A percentile compares a stretch with the other conserved stretches of the same genome.
Conservation (phyloP, 2,329 filamentous ascomycete genomes). For the Microsporum canis region DNA sequence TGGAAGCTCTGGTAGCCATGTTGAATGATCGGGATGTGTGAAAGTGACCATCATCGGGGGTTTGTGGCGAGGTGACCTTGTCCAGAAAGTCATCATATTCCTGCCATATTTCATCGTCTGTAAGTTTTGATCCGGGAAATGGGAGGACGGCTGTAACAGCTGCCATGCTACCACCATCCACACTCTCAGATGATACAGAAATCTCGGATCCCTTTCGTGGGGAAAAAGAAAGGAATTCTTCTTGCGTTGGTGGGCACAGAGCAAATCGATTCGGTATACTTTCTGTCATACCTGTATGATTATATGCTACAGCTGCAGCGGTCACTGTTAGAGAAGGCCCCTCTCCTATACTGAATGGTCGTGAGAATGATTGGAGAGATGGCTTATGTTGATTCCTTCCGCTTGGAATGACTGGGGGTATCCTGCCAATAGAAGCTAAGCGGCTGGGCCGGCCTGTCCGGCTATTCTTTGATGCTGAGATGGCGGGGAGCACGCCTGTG, state of each 20-base stretch:
- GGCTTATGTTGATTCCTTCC: conserved; percentile 51
- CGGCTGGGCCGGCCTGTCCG: conserved; percentile 45
- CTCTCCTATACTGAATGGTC: conserved; percentile 54
- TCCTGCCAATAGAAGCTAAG: conserved; percentile 70
- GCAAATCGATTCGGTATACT: background rate
- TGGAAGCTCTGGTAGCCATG: conserved; percentile 30
- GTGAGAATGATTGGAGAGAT: conserved; percentile 70
- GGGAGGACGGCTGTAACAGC: conserved; percentile 58
- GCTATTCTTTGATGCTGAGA: conserved; percentile 8
- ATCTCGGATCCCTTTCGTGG: conserved; percentile 60
- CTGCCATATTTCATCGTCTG: conserved; percentile 84
- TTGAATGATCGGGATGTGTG: conserved; percentile 21
- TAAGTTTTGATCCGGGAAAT: conserved; percentile 48
- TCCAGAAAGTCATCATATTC: conserved; percentile 86
- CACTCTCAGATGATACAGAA: conserved; percentile 51
- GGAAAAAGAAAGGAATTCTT: conserved; percentile 65
- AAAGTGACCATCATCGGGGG: conserved; percentile 20
- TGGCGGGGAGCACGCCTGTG: conserved; percentile 15
- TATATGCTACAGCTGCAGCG: conserved; percentile 10
- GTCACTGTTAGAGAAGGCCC: conserved; percentile 31
- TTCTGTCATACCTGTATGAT: conserved; percentile 11
- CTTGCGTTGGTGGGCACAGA: conserved; percentile 7
- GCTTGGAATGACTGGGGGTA: conserved; percentile 66
- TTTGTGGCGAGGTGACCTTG: conserved; percentile 46
- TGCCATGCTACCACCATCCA: conserved; percentile 39